A percentile compares a stretch with the other conserved stretches of the same genome.
phyloP scores from a whole-genome alignment of 2,329 filamentous ascomycete genomes.

The Bipolaris gigantea region DNA sequence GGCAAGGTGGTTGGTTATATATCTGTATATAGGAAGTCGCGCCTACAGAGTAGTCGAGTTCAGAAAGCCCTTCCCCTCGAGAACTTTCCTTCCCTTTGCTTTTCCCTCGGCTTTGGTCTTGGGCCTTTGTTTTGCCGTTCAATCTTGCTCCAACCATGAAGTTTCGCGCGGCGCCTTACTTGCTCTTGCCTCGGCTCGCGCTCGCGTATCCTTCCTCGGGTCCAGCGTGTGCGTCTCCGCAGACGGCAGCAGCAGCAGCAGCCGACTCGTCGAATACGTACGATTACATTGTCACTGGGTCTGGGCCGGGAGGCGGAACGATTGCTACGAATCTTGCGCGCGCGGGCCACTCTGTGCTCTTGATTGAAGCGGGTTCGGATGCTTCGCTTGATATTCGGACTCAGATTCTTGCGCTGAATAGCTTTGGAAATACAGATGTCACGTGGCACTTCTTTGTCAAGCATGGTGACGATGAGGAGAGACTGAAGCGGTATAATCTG shows the following conservation, averaged over 20 bases:
- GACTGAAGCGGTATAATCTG: constrained; percentile 52
- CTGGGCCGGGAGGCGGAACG: constrained; percentile 30
- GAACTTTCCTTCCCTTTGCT: no score
- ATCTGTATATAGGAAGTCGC: neutral
- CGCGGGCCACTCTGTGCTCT: constrained; percentile 58
- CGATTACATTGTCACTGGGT: constrained; percentile 57
- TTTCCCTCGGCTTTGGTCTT: no score
- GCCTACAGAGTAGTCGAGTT: neutral
- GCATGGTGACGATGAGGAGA: constrained; percentile 57
- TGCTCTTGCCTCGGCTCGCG: neutral
- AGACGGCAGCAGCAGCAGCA: neutral
- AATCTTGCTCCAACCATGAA: neutral
- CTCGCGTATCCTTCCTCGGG: neutral
- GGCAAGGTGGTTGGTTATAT: no score
- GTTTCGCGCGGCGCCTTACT: neutral
- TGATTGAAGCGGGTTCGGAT: constrained; percentile 60
- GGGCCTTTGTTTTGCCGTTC: neutral
- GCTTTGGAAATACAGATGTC: constrained; percentile 27
- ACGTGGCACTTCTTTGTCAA: constrained; percentile 64
- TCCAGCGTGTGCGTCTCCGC: constrained; percentile 5
- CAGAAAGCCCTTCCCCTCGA: no score
- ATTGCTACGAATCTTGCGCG: constrained; percentile 56
- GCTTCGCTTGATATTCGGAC: constrained; percentile 51
- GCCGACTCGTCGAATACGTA: constrained; percentile 21
- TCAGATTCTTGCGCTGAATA: constrained; percentile 55